phyloP scores from a whole-genome alignment of 371 early-diverging fungal genomes.

The Batrachochytrium dendrobatidis region DNA sequence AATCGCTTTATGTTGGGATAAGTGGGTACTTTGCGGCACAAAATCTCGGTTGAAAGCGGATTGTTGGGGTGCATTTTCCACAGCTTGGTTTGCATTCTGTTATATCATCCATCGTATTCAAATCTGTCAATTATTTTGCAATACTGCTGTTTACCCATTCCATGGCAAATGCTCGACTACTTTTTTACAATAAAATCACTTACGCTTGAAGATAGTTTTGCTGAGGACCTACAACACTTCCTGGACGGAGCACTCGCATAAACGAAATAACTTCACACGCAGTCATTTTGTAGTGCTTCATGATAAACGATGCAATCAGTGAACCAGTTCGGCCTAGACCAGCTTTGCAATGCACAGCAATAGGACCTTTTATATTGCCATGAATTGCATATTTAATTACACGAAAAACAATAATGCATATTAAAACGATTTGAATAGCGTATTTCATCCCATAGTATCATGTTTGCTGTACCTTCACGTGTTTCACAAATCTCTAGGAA shows the following conservation, averaged over 20 bases:
- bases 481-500: slow-evolving; percentile 51
- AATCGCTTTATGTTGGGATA: too few relatives aligned
- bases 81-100: slow-evolving; percentile 38
- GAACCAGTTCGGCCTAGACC: slow-evolving; percentile 74
- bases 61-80: slow-evolving; percentile 36
- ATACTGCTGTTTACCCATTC: neutral
- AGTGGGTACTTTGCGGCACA: slow-evolving; percentile 30
- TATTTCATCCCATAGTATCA: neutral
- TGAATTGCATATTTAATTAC: too few relatives aligned
- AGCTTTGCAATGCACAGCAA: slow-evolving; percentile 70
- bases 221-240: slow-evolving; percentile 60
- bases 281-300: slow-evolving; percentile 53
- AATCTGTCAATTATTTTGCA: neutral
- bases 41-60: slow-evolving; percentile 24
- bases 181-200: too few relatives aligned
- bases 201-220: slow-evolving; percentile 55
- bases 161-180: neutral
- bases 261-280: slow-evolving; percentile 52
- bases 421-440: neutral
- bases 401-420: too few relatives aligned
- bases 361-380: slow-evolving; percentile 28
- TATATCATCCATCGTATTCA: neutral
- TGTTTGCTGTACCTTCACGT: slow-evolving; percentile 22
- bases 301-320: slow-evolving; percentile 57
- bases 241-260: slow-evolving; percentile 53